Evolutionary conservation across 2,329 filamentous ascomycete species (phyloP), one percentile per base, ranked within the genome.

Genomic region (Diaporthe nobilis): DNA sequence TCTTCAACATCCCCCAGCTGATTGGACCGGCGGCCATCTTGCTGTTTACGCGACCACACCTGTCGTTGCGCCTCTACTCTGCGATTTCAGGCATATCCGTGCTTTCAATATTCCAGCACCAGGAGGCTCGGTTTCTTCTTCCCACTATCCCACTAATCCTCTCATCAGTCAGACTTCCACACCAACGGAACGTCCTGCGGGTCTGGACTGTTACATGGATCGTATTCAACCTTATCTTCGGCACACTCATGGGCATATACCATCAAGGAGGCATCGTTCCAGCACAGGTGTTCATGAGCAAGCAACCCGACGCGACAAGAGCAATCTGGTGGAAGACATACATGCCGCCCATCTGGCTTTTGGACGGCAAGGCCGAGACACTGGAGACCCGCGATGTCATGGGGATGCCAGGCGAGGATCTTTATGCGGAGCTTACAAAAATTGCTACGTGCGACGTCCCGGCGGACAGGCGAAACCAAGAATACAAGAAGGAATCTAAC

Each of bases 281-380:
- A 0, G 92, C 91, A 9, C 94, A 96, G 80, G 91, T 94, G 0
- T 94, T 94, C 81, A 88, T 96, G 81, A 93, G 92, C 80, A 90
- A 90, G 73, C 92, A 94, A 78, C 88, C 90, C 6, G 92, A 93
- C 77, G 91, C 93, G 12, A 92, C 91, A 2, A 88, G 93, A 47
- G 93, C 92, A 4, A 88, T 94, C 70, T 96, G 94, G 94, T 96
- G 94, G 94, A 96, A 95, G 83, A 96, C 94, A 1, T 96, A 96
- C 82, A 94, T 92, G 82, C 94, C 94, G 25, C 94, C 94, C 0
- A 92, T 93, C 49, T 96, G 94, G 94, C 88, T 96, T 28, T 86
- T 96, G 9, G 93, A 95, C 78, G 92, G 93, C 72, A 94, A 94
- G 83, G 95, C 94, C 78, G 90, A 92, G 78, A 88, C 94, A 13